Evolutionary conservation across 306 rosid genomes (phyloP).

Genomic region (Cucurbita pepo): DNA sequence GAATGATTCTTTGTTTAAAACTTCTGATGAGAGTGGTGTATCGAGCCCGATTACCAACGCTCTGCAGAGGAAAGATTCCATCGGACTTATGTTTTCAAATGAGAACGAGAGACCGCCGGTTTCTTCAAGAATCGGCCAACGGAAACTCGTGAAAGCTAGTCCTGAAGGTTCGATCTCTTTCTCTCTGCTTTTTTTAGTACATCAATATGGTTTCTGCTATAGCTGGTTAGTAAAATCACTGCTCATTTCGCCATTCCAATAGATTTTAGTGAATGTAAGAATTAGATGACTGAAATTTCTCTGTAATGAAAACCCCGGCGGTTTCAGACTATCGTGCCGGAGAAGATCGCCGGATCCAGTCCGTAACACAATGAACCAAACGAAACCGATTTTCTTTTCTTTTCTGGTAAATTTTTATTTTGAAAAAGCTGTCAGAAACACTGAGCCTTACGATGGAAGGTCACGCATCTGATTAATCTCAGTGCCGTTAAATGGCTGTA

Average conservation of each 20-base stretch:
- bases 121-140: conserved; percentile 45
- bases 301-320: not conserved
- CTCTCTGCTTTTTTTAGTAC: not conserved
- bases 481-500: not conserved
- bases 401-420: too few relatives aligned
- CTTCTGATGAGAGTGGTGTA: conserved; percentile 6
- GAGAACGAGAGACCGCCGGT: conserved; percentile 61
- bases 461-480: not conserved
- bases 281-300: not conserved
- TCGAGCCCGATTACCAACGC: not conserved
- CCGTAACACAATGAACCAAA: not conserved
- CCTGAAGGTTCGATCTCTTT: conserved; percentile 44
- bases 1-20: not conserved
- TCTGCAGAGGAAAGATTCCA: conserved; percentile 33
- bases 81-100: conserved; percentile 20
- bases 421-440: not conserved
- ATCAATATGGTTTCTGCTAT: not conserved
- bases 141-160: conserved; percentile 38
- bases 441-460: not conserved
- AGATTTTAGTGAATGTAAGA: too few relatives aligned
- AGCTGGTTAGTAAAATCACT: not conserved
- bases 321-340: not conserved
- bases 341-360: not conserved
- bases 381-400: not conserved
- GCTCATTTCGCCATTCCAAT: not conserved